Base-by-base conservation (phyloP, 768 basidiomycete genomes). In the Chiua virens region DNA sequence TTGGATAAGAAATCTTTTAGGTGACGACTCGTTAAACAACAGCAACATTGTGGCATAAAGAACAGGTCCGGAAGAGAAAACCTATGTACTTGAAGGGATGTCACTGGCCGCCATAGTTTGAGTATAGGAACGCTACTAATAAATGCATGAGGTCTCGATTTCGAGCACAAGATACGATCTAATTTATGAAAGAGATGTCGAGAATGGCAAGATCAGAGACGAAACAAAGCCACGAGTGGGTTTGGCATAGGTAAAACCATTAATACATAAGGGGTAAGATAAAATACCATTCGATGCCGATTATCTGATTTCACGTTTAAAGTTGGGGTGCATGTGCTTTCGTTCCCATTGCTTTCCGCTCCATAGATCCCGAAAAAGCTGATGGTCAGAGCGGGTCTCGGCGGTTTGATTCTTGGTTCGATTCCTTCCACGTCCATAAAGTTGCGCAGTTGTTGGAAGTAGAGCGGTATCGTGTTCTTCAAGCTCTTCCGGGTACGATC, bases 401-500 rank as follows among this genome's bases (percentile, higher is more conserved):
- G 30, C 15, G 1, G 5, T 32, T 23, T 15, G 30, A 11, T 50
- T 39, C 42, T 45, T n/a, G n/a, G 13, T 28, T 49, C 20, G 46
- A 3, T 43, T 41, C 20, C 42, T 54, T 52, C 34, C 43, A n/a
- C 38, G 27, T 46, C 21, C 39, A 35, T 34, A 34, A 25, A 30
- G 40, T 25, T 10, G 34, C 10, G 6, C 11, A 30, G 11, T 28
- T 30, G 9, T 35, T 17, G 21, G 18, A 8, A 21, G 25, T 43
- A 17, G 35, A 28, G 32, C 41, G 38, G 30, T 25, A 36, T 30
- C 45, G 40, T 15, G 39, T 1, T 34, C 41, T 25, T 68, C 52
- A 71, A 21, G 51, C 68, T 20, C 27, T 58, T 6, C 59, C 61
- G 23, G 65, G 66, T 30, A 64, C 45, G 20, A 61, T 60, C 72